Conservation (phyloP, 73 alveolate species). For the Breviolum minutum region DNA sequence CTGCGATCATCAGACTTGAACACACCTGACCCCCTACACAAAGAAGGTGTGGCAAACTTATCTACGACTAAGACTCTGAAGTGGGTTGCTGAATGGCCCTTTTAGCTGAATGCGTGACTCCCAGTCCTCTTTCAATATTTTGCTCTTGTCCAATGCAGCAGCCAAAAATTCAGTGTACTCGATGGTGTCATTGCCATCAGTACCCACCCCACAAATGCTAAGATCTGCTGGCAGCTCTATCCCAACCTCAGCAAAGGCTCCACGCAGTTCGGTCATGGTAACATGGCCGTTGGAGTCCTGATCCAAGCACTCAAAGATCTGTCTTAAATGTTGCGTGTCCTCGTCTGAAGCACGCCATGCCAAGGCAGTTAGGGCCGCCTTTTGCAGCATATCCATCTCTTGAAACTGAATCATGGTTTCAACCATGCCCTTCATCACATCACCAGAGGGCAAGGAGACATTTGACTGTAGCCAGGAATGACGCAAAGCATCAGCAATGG, state of each 20-base stretch:
- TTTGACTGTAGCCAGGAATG: conserved; percentile 42
- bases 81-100: not conserved
- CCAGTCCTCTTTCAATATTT: conserved; percentile 12
- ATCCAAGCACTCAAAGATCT: conserved; percentile 66
- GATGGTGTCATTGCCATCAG: conserved; percentile 92
- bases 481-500: conserved; percentile 78
- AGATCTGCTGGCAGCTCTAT: conserved; percentile 59
- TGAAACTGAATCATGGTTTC: conserved; percentile 80
- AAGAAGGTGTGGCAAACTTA: too few species aligned
- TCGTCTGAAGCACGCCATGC: conserved; percentile 79
- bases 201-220: conserved; percentile 79
- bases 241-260: conserved; percentile 84
- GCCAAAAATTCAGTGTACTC: conserved; percentile 90
- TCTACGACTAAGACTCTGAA: not conserved
- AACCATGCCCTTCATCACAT: conserved; percentile 51
- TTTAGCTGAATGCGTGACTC: not conserved
- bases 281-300: conserved; percentile 83
- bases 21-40: too few species aligned
- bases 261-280: conserved; percentile 79
- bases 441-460: conserved; percentile 9
- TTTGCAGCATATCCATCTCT: conserved; percentile 53
- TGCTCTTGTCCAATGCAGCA: conserved; percentile 77
- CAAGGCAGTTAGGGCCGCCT: conserved; percentile 72
- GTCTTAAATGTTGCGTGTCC: conserved; percentile 85
- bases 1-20: not conserved